Base-by-base conservation (phyloP, 495 filamentous ascomycete genomes). In the Entonaema liquescens region DNA sequence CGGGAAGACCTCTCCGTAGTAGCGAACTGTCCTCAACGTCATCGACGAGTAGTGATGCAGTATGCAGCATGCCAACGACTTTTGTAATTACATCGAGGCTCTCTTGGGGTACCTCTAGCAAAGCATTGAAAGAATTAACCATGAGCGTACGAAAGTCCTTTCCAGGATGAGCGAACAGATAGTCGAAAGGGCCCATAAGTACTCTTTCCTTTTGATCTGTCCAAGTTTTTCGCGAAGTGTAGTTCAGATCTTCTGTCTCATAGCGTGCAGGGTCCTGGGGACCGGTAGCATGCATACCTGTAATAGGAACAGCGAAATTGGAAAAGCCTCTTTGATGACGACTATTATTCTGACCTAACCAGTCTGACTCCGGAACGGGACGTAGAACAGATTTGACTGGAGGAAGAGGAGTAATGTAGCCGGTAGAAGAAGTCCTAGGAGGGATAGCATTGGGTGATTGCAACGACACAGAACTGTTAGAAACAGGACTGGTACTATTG, bases 1-100 rank as follows among this genome's bases (percentile, higher is more conserved):
- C 95, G 8, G 95, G 95, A 35, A 94, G 84, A 26, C 95, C 96
- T 65, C 95, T 89, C 21, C 95, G 90, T 25, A 99, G 89, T 52
- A 89, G 71, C 5, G 93, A 96, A 58, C 83, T 89, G 80, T 99
- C 93, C 81, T 96, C 91, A 15, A 95, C 93, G 77, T 96, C 95
- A 76, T 99, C 95, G 70, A 99, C 89, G 81, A 99, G 86, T 36
- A 99, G 84, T 2, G 93, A 97, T 17, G 95, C 90, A 3, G 94
- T 97, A 77, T 99, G 95, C 31, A 99, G 86, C 94, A 97, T 97
- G 52, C 89, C 90, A 25, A 98, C 88, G 12, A 97, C 94, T 65
- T 89, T 90, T 19, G 90, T 95, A 74, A 99, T 97, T 29, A 97
- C 86, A 55, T 85, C 88, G 68, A 98, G 82, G 57, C 89, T 91